phyloP scores from a whole-genome alignment of 2,329 filamentous ascomycete genomes.

The Sphaerostilbella broomeana region DNA sequence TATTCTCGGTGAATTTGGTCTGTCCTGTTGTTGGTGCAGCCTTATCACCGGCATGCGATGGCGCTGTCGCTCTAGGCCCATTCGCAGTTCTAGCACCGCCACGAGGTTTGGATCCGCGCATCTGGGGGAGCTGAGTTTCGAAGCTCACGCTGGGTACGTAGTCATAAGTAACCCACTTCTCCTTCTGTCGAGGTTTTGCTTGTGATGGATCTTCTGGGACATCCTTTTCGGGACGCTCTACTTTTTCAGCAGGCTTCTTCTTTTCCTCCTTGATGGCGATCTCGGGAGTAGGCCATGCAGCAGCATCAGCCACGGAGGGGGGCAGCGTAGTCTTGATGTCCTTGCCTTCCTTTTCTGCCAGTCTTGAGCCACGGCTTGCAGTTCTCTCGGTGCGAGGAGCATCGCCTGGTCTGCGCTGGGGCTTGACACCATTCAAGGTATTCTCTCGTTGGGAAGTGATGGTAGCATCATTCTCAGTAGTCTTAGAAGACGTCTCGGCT shows the following conservation, averaged over 20 bases:
- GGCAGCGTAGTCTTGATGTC: slow-evolving; percentile 30
- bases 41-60: slow-evolving; percentile 33
- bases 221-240: slow-evolving; percentile 57
- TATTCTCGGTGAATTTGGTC: slow-evolving; percentile 28
- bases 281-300: slow-evolving; percentile 87
- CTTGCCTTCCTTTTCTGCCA: slow-evolving; percentile 36
- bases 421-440: slow-evolving; percentile 32
- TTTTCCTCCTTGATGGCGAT: slow-evolving; percentile 64
- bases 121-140: slow-evolving; percentile 66
- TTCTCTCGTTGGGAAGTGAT: slow-evolving; percentile 19
- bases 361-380: slow-evolving; percentile 42
- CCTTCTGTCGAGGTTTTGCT: slow-evolving; percentile 56
- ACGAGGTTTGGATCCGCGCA: slow-evolving; percentile 44
- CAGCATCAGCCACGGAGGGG: slow-evolving; percentile 68
- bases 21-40: slow-evolving; percentile 21
- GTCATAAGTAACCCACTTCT: slow-evolving; percentile 77
- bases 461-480: slow-evolving; percentile 18
- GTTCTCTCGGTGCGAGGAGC: slow-evolving; percentile 33
- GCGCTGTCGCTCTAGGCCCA: slow-evolving; percentile 30
- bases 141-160: slow-evolving; percentile 83
- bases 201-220: slow-evolving; percentile 43
- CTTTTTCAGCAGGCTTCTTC: slow-evolving; percentile 61
- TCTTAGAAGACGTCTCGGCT: slow-evolving; percentile 33
- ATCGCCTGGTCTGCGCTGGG: slow-evolving; percentile 38
- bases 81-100: slow-evolving; percentile 42